Percentiles rank a stretch among this genome's conserved stretches.
These are phyloP conservation scores for Cladophialophora yegresii DNA, from an alignment of 2,329 filamentous ascomycete species.

Conservation along the genomic window DNA sequence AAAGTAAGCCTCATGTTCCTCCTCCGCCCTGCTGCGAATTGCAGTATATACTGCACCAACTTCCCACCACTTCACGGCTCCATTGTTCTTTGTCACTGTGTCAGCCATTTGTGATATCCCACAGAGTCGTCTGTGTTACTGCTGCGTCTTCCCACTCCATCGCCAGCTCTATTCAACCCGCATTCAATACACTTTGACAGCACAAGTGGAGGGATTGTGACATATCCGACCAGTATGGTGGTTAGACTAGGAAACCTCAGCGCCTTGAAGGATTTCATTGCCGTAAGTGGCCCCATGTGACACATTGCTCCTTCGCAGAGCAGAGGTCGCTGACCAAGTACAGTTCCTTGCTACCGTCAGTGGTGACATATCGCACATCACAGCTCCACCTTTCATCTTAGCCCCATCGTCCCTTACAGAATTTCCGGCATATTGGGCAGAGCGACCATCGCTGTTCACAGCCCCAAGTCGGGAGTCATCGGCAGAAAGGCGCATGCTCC, in stretches of 20 bases:
- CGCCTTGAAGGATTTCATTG: constrained; percentile 37
- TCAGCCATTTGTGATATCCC: constrained; percentile 15
- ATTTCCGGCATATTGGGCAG: constrained; percentile 69
- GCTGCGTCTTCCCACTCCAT: neutral
- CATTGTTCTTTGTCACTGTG: neutral
- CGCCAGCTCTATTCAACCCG: neutral
- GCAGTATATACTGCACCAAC: neutral
- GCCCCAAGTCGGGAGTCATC: constrained; percentile 79
- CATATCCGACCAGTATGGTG: constrained; percentile 24
- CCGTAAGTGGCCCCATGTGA: constrained; percentile 33
- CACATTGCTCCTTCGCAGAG: neutral
- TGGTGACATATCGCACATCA: constrained; percentile 77
- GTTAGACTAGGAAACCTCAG: constrained; percentile 35
- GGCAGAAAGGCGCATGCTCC: constrained; percentile 75
- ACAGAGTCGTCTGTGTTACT: constrained; percentile 1
- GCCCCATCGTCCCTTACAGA: constrained; percentile 33
- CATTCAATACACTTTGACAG: neutral
- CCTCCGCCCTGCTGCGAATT: neutral
- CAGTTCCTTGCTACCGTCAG: constrained; percentile 75
- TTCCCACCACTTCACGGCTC: neutral
- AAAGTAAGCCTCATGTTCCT: constrained; percentile 13
- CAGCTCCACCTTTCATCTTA: constrained; percentile 55
- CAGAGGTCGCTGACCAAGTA: neutral
- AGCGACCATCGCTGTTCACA: constrained; percentile 74
- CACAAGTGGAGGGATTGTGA: neutral